Base-by-base conservation (phyloP, 306 rosid species). In the Fragaria vesca region DNA sequence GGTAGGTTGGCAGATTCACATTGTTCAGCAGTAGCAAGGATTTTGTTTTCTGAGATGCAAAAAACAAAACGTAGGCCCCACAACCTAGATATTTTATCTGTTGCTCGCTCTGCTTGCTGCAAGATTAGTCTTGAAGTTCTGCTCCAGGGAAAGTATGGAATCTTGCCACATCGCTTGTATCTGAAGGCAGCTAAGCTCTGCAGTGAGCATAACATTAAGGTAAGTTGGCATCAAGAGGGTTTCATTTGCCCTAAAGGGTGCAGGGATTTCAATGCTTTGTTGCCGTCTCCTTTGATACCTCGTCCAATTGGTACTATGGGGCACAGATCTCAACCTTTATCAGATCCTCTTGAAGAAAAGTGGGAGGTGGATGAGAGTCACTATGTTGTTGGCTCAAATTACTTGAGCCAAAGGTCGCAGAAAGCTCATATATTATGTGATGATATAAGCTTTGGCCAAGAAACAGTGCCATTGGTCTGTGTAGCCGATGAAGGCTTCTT, bases 361-460 rank as follows among this genome's bases (percentile, higher is more conserved):
- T 91, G 88, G 90, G 87, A 86, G 74, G 85, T 82, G 76, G 98
- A 88, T 71, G 97, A 93, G 78, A 84, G 94, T 83, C 97, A 93
- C 81, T 93, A 82, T 85, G 79, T 86, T 71, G 79, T 93, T 65
- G 83, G 87, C 85, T 85, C 90, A 30, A 83, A 17, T 21, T 76
- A 85, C 86, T 78, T 91, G 83, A 82, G 85, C 34, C 83, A 70
- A 63, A 87, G 81, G 32, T 84, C 88, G 80, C 86, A 84, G 78
- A 89, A 85, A 76, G 88, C 78, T 71, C 65, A 66, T 57, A 77
- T 93, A 81, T 77, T 96, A 71, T 96, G 97, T 76, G 90, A 83
- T 82, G 99, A 96, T 84, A 86, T 96, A 79, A 96, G 99, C 90
- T 91, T 86, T 74, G 99, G 99, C 80, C 85, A 83, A 85, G 99